These are phyloP conservation scores for Cyclotella cryptica DNA, from an alignment of 108 stramenopile genomes.

Conservation along the genomic window DNA sequence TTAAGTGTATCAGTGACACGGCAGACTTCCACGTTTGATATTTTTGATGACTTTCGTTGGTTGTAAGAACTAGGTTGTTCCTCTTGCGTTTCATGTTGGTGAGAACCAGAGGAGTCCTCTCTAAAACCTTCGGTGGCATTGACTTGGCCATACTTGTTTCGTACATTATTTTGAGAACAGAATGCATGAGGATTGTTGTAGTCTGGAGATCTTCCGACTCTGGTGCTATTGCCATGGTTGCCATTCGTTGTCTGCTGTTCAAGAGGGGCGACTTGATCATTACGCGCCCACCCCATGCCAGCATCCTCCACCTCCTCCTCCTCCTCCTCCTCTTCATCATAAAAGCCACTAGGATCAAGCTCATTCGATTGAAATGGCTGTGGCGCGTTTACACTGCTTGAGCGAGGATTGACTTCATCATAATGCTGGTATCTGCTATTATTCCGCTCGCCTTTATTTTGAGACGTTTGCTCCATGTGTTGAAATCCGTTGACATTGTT, in stretches of 20 bases:
- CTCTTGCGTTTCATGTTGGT: background rate
- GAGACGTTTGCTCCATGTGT: too few species aligned
- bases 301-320: conserved; percentile 15
- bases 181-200: too few species aligned
- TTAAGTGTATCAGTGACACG: background rate
- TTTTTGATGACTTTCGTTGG: background rate
- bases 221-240: too few species aligned
- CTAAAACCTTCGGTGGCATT: too few species aligned
- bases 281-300: too few species aligned
- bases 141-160: too few species aligned
- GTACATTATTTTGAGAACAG: too few species aligned
- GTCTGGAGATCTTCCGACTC: too few species aligned
- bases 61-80: background rate
- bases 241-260: too few species aligned
- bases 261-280: too few species aligned
- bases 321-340: conserved; percentile 38
- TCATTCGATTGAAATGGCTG: conserved; percentile 4
- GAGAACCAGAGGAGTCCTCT: background rate
- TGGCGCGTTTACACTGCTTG: background rate
- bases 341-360: conserved; percentile 36
- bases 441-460: background rate
- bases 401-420: background rate
- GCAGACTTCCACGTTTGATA: background rate
- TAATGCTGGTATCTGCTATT: background rate
- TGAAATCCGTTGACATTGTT: background rate